These are phyloP conservation scores for Wickerhamiella spandovensis DNA, from an alignment of 805 yeast species.

Conservation along the genomic window DNA sequence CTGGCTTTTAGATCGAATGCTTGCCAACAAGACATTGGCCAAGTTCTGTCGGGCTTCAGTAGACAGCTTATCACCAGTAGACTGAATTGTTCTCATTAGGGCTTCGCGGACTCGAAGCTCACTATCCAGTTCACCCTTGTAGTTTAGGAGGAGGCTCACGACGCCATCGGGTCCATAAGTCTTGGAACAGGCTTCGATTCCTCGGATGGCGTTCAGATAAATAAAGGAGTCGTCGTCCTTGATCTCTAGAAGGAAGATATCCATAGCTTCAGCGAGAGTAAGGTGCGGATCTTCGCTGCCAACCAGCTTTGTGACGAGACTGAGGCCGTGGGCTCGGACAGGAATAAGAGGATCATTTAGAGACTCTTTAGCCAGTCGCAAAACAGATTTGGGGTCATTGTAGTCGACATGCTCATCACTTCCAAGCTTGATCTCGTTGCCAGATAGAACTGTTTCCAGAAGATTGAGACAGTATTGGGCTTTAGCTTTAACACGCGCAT, in stretches of 20 bases:
- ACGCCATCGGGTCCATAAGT: constrained; percentile 28
- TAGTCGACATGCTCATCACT: constrained; percentile 13
- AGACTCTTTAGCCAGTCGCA: constrained; percentile 50
- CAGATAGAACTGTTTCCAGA: constrained; percentile 6
- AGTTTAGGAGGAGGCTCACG: constrained; percentile 28
- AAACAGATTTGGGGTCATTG: constrained; percentile 9
- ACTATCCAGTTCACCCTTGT: constrained; percentile 39
- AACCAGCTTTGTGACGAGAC: constrained; percentile 43
- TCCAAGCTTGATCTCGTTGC: constrained; percentile 5
- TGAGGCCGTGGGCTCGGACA: constrained; percentile 74
- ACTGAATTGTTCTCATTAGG: constrained; percentile 42
- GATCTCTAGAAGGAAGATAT: constrained; percentile 49
- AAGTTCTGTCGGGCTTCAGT: constrained; percentile 23
- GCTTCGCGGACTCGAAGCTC: constrained; percentile 77
- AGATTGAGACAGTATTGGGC: constrained; percentile 16
- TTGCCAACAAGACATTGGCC: constrained; percentile 2
- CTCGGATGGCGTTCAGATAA: constrained; percentile 72
- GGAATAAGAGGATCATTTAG: constrained; percentile 73
- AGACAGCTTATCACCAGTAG: constrained; percentile 33
- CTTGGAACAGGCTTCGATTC: constrained; percentile 48
- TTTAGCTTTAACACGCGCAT: constrained; percentile 8
- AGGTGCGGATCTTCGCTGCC: constrained; percentile 38
- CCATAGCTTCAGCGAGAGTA: constrained; percentile 37
- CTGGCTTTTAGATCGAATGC: constrained; percentile 7
- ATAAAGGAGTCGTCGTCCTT: constrained; percentile 77